Evolutionary conservation across 2,329 filamentous ascomycete species (phyloP).

Genomic region (Epichloe bromicola): DNA sequence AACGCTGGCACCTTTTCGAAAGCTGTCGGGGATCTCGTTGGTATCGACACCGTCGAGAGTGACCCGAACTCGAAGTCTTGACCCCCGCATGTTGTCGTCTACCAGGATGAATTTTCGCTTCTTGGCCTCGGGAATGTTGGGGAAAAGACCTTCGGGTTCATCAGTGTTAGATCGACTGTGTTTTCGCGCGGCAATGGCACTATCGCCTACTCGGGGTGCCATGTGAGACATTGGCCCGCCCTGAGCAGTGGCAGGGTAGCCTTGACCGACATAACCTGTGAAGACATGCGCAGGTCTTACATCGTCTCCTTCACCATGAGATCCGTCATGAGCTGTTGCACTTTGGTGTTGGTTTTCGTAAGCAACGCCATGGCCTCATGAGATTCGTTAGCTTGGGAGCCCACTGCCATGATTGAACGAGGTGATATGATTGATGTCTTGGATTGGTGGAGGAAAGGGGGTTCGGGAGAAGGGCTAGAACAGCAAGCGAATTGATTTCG

Average conservation of each 20-base stretch:
- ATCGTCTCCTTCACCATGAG: constrained; percentile 42
- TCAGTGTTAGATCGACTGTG: constrained; percentile 36
- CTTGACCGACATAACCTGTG: constrained; percentile 52
- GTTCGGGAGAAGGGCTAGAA: neutral
- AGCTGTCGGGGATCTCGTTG: constrained; percentile 90
- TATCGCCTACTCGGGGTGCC: constrained; percentile 19
- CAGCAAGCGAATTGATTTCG: neutral
- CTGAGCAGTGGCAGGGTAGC: constrained; percentile 34
- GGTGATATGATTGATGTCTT: neutral
- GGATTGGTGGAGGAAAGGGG: neutral
- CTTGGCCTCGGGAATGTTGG: constrained; percentile 77
- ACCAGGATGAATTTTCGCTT: constrained; percentile 95
- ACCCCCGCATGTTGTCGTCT: constrained; percentile 68
- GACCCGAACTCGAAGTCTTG: constrained; percentile 75
- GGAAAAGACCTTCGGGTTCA: constrained; percentile 62
- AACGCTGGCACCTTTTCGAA: constrained; percentile 79
- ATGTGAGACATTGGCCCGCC: constrained; percentile 53
- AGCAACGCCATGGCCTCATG: constrained; percentile 44
- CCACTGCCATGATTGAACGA: constrained; percentile 2
- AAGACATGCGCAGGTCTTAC: constrained; percentile 66
- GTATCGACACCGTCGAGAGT: constrained; percentile 90
- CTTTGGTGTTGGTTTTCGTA: constrained; percentile 53
- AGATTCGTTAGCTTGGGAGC: neutral
- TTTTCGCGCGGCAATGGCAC: constrained; percentile 24
- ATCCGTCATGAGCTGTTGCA: constrained; percentile 38